phyloP scores from a whole-genome alignment of 768 basidiomycete species.

The Phaeotremella fagi region DNA sequence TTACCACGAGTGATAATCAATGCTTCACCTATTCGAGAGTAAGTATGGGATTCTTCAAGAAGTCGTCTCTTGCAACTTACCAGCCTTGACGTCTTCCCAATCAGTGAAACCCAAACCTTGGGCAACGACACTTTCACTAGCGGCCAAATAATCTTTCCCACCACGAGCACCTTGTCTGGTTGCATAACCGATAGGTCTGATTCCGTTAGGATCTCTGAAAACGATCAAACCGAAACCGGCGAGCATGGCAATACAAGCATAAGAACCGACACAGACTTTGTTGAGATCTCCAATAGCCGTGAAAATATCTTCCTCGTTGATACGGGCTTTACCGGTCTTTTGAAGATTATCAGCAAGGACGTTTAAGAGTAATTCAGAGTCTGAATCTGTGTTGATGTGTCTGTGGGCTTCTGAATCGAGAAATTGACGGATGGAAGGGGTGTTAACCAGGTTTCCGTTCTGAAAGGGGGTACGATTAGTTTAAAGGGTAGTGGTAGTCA shows the following conservation, averaged over 20 bases:
- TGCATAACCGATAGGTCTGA: slow-evolving; percentile 85
- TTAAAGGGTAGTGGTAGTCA: neutral
- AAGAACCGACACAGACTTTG: slow-evolving; percentile 82
- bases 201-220: slow-evolving; percentile 96
- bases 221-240: slow-evolving; percentile 98
- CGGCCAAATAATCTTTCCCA: slow-evolving; percentile 82
- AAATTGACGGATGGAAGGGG: slow-evolving; percentile 73
- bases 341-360: slow-evolving; percentile 97
- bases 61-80: slow-evolving; percentile 50
- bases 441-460: slow-evolving; percentile 99
- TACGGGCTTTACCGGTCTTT: slow-evolving; percentile 79
- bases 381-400: slow-evolving; percentile 97
- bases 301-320: slow-evolving; percentile 99
- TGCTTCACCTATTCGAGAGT: slow-evolving; percentile 89
- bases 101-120: slow-evolving; percentile 85
- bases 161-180: slow-evolving; percentile 54
- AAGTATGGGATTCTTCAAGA: slow-evolving; percentile 5
- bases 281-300: slow-evolving; percentile 85
- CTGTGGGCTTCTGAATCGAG: slow-evolving; percentile 95
- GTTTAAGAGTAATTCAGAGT: slow-evolving; percentile 94
- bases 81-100: slow-evolving; percentile 91
- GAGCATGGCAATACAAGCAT: slow-evolving; percentile 97
- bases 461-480: too few relatives aligned
- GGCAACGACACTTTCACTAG: slow-evolving; percentile 93
- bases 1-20: slow-evolving; percentile 83